A percentile compares a stretch with the other conserved stretches of the same genome.
phyloP scores from a whole-genome alignment of 1,284 basidiomycete species.

The Austroboletus olivaceoglutinosus region DNA sequence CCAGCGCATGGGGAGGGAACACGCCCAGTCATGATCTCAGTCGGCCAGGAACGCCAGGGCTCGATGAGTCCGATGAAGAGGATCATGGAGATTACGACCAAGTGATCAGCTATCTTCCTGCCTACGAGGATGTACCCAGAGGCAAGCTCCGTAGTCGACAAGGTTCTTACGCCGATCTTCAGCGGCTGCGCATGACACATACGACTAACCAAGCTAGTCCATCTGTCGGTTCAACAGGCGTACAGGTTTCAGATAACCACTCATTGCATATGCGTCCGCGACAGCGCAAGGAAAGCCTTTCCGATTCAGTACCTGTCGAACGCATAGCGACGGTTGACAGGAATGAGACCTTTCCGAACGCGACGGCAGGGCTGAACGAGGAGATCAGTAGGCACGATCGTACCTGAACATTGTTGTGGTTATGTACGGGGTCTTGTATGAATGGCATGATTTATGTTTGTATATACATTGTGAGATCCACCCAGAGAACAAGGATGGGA shows the following conservation, averaged over 20 bases:
- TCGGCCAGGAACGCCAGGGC: conserved; percentile 64
- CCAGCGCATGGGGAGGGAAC: conserved; percentile 71
- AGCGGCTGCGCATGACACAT: conserved; percentile 55
- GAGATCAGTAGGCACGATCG: conserved; percentile 48
- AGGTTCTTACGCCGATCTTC: conserved; percentile 76
- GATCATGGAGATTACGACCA: conserved; percentile 80
- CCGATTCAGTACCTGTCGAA: conserved; percentile 59
- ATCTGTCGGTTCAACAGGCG: conserved; percentile 15
- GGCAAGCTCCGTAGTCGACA: conserved; percentile 61
- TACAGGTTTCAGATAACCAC: conserved; percentile 34
- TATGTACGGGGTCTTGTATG: conserved; percentile 14
- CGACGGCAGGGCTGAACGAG: conserved; percentile 63
- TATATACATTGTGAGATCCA: conserved; percentile 33
- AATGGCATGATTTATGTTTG: conserved; percentile 22
- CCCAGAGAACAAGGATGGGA: conserved; percentile 3
- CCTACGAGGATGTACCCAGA: conserved; percentile 44
- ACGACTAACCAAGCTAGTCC: conserved; percentile 14
- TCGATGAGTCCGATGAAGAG: conserved; percentile 72
- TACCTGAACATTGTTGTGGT: conserved; percentile 16
- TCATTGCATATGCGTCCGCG: conserved; percentile 51
- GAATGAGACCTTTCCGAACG: conserved; percentile 49
- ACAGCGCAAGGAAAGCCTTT: conserved; percentile 58
- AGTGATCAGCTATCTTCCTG: conserved; percentile 61
- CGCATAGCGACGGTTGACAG: conserved; percentile 59
- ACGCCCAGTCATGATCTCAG: conserved; percentile 58